Percentiles rank a stretch among this genome's conserved stretches.
Evolutionary conservation across 176 grass and related monocot species (phyloP).

Genomic region (Carex scoparia): DNA sequence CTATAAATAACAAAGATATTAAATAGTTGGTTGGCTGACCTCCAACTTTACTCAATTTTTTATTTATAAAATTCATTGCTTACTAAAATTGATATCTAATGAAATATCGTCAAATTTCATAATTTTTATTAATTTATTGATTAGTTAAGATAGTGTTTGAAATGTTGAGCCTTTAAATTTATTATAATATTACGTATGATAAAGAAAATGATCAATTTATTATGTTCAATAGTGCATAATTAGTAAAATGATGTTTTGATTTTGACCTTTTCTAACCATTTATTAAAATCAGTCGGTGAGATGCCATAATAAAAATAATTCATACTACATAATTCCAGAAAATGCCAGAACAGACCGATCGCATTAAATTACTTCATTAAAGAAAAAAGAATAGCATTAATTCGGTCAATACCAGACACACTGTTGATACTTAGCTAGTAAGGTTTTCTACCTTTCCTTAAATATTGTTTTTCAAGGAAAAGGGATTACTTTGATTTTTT

Average conservation of each 20-base stretch:
- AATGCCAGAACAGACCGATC: background rate
- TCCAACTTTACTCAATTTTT: too few species aligned
- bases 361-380: background rate
- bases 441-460: slow-evolving; percentile 31
- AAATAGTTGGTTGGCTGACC: too few species aligned
- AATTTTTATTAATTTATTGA: background rate
- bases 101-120: background rate
- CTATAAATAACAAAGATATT: too few species aligned
- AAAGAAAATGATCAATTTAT: background rate
- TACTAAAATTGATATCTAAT: background rate
- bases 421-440: slow-evolving; percentile 59
- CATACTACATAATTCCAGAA: slow-evolving; percentile 5
- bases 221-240: background rate
- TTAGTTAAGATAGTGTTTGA: background rate
- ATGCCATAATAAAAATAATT: background rate
- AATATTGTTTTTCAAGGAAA: slow-evolving; percentile 23
- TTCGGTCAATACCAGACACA: background rate
- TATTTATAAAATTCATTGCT: background rate
- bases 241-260: background rate
- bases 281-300: slow-evolving; percentile 2
- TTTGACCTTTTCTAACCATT: background rate
- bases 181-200: background rate
- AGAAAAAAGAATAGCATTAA: slow-evolving; percentile 18
- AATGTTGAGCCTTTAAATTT: too few species aligned
- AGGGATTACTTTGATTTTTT: background rate